A percentile compares a stretch with the other conserved stretches of the same genome.
Conservation (phyloP, 148 eudicot species). For the Fallopia convolvulus region DNA sequence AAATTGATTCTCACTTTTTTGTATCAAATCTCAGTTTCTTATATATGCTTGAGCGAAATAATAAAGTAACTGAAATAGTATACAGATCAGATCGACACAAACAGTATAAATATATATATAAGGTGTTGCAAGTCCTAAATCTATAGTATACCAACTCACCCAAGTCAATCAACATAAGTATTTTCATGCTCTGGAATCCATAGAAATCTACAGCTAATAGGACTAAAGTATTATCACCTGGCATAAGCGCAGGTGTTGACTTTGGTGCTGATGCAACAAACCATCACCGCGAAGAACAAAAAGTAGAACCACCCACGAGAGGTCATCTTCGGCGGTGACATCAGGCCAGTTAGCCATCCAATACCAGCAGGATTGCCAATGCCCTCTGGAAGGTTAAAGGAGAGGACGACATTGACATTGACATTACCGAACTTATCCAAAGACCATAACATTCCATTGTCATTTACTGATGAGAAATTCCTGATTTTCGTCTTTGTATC, state of each 20-base stretch:
- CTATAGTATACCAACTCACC: neutral
- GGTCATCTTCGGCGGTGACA: constrained; percentile 34
- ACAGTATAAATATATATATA: neutral
- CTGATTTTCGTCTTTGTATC: constrained; percentile 48
- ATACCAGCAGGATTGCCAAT: constrained; percentile 16
- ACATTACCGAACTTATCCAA: constrained; percentile 40
- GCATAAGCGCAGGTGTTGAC: constrained; percentile 44
- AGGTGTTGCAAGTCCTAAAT: neutral
- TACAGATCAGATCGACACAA: neutral
- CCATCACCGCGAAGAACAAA: constrained; percentile 42
- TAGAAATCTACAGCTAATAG: neutral
- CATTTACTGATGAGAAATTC: constrained; percentile 14
- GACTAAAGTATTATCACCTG: constrained; percentile 16
- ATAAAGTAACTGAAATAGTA: neutral
- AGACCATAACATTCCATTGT: constrained; percentile 26
- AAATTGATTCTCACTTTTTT: neutral
- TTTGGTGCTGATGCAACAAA: constrained; percentile 45
- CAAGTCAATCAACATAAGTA: neutral
- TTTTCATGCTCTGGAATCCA: neutral
- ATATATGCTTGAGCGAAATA: neutral
- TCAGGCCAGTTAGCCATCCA: constrained; percentile 21
- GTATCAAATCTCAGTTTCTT: too few species aligned
- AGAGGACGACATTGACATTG: constrained; percentile 44
- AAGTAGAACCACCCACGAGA: constrained; percentile 41
- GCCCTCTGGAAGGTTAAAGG: constrained; percentile 39